A percentile compares a stretch with the other conserved stretches of the same genome.
Conservation (phyloP, 2,329 filamentous ascomycete genomes). For the Capronia epimyces region DNA sequence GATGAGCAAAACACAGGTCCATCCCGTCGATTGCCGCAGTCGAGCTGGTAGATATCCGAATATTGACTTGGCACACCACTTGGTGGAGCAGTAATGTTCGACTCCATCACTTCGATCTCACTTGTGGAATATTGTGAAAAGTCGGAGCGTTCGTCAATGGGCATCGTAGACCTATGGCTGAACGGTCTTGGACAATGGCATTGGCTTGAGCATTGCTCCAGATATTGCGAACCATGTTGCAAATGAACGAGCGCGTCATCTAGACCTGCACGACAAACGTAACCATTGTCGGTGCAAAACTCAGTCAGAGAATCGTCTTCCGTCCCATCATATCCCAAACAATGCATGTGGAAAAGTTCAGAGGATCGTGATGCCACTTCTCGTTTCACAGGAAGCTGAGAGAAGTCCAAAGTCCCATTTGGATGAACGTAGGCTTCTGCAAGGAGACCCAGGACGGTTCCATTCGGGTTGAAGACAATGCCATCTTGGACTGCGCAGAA, state of each 20-base stretch:
- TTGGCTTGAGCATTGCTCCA: not conserved
- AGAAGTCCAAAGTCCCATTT: conserved; percentile 11
- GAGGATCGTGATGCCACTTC: not conserved
- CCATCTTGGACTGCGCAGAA: not conserved
- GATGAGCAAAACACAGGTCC: conserved; percentile 6
- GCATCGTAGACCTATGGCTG: not conserved
- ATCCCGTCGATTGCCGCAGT: conserved; percentile 8
- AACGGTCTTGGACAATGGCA: conserved; percentile 3
- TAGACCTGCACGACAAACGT: not conserved
- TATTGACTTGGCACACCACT: conserved; percentile 5
- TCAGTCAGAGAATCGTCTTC: conserved; percentile 4
- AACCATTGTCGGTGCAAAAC: conserved; percentile 1
- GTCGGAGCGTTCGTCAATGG: not conserved
- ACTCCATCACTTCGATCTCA: not conserved
- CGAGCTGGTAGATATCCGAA: conserved; percentile 6
- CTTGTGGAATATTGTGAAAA: not conserved
- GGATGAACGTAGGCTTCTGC: conserved; percentile 4
- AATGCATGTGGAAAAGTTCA: not conserved
- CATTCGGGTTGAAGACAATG: not conserved
- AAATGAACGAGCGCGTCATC: not conserved
- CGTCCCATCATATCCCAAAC: not conserved
- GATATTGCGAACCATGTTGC: not conserved
- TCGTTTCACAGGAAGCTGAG: not conserved
- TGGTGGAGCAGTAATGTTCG: conserved; percentile 1
- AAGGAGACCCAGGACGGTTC: conserved; percentile 2